Base-by-base conservation (phyloP, 305 asterid species). In the Fraxinus platypoda region DNA sequence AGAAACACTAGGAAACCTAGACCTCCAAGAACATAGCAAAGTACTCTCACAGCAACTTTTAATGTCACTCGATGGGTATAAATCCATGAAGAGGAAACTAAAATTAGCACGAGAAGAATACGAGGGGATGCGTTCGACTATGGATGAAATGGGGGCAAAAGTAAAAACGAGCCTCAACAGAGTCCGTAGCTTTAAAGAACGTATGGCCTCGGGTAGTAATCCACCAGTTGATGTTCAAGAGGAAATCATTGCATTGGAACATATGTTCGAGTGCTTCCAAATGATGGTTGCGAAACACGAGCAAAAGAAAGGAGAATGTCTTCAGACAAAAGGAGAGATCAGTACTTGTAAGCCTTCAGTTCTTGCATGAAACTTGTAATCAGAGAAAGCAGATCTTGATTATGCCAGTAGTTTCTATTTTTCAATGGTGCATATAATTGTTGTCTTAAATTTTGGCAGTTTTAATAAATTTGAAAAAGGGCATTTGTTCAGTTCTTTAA, bases 91-190 rank as follows among this genome's bases (percentile, higher is more conserved):
- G 86, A 88, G 93, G 89, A 94, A 86, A 85, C 82, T 90, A 12
- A 90, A 88, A 71, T 88, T 79, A 68, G 84, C 86, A 8, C 85
- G 84, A 43, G 97, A 90, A 25, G 98, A 92, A 81, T 91, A 88
- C 28, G 26, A 37, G 8, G 59, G 38, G 26, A 84, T 92, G 87
- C 91, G 68, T 3, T 84, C 75, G 11, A 84, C 88, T 0, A 86
- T 92, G 80, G 97, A 90, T 75, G 95, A 89, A 81, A 91, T 90
- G 82, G 90, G 86, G 80, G 86, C n/a, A n/a, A 89, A 90, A 80
- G 86, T 91, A 6, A 88, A 83, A 43, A 83, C 85, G 12, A 86
- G 94, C 21, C 85, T 88, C 3, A 88, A 83, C 59, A 84, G 85
- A 49, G 85, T 93, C 19, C 87, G 81, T 19, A 80, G 91, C 46